Conservation (phyloP, 371 early-diverging fungal genomes). For the Entomophthora muscae region DNA sequence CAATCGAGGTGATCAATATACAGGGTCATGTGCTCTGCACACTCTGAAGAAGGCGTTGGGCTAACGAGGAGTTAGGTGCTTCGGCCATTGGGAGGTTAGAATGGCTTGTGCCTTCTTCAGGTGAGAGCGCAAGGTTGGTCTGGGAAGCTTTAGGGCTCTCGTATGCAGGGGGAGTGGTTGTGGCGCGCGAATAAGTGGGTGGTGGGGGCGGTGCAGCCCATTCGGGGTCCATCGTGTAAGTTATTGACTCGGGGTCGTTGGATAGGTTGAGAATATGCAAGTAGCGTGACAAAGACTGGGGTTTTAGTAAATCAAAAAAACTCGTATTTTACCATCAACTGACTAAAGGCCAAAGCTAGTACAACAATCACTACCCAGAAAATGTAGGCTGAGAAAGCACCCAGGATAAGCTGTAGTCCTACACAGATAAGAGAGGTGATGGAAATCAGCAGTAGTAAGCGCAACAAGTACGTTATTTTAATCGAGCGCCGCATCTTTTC, state of each 20-base stretch:
- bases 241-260: neutral
- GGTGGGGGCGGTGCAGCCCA: neutral
- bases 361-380: neutral
- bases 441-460: neutral
- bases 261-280: neutral
- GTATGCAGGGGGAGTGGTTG: neutral
- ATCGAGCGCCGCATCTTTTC: neutral
- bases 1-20: no score
- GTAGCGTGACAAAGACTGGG: neutral
- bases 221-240: neutral
- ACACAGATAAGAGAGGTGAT: neutral
- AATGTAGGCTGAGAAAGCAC: neutral
- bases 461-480: neutral
- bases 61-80: neutral
- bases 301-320: neutral
- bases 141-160: neutral
- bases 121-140: neutral
- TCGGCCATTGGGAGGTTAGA: neutral
- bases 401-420: neutral
- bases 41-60: neutral
- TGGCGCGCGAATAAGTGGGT: neutral
- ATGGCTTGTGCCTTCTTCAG: neutral
- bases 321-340: neutral
- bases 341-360: neutral
- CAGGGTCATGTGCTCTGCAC: neutral